These are phyloP conservation scores for Hypoxylon sp. DNA, from an alignment of 2,329 filamentous ascomycete genomes.

Conservation along the genomic window DNA sequence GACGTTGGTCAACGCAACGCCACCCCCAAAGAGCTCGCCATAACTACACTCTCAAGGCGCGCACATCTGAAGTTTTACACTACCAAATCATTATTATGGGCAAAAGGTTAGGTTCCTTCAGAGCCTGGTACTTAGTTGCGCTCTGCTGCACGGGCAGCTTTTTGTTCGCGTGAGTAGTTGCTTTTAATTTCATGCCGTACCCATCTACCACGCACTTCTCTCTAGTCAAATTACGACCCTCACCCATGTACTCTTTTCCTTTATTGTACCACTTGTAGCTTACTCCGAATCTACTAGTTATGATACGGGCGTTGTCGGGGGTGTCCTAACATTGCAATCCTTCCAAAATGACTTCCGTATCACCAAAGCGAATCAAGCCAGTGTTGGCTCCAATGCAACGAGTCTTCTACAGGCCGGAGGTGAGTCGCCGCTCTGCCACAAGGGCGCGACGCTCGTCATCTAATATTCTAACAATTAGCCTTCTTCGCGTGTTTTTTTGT, in stretches of 20 bases:
- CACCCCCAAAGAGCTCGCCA: background rate
- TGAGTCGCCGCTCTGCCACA: slow-evolving; percentile 35
- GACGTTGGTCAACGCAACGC: background rate
- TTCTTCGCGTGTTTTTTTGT: slow-evolving; percentile 62
- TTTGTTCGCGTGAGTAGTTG: slow-evolving; percentile 47
- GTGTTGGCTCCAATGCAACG: slow-evolving; percentile 58
- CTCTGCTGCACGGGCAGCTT: slow-evolving; percentile 59
- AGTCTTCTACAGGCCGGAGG: slow-evolving; percentile 61
- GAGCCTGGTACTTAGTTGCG: slow-evolving; percentile 57
- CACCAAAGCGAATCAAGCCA: slow-evolving; percentile 50
- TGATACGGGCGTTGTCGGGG: slow-evolving; percentile 61
- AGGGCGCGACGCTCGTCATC: background rate
- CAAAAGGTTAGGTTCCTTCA: slow-evolving; percentile 54
- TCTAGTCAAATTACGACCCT: background rate
- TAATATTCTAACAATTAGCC: slow-evolving; percentile 47
- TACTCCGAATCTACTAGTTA: slow-evolving; percentile 52
- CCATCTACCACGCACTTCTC: background rate
- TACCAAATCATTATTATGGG: slow-evolving; percentile 32
- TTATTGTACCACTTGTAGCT: slow-evolving; percentile 40
- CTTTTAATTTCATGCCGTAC: background rate
- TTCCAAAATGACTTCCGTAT: slow-evolving; percentile 59
- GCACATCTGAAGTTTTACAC: background rate
- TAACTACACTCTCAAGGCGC: background rate
- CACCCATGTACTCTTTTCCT: background rate
- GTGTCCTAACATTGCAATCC: slow-evolving; percentile 57